Evolutionary conservation across 176 grass and related monocot species (phyloP).

Genomic region (Microstegium vimineum): DNA sequence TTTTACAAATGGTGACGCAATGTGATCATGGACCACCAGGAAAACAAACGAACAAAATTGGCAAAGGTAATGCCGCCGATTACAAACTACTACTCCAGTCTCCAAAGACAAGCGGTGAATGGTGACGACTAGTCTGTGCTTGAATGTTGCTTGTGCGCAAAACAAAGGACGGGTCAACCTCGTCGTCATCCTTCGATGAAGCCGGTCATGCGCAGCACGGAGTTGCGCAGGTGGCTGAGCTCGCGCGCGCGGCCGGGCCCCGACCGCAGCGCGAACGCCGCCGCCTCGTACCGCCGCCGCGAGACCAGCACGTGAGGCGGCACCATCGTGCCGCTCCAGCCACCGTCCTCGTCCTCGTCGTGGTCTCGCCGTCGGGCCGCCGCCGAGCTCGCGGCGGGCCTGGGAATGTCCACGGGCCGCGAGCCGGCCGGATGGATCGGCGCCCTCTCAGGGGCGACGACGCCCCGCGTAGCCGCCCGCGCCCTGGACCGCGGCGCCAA

Average conservation of each 20-base stretch:
- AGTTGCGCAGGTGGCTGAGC: constrained; percentile 52
- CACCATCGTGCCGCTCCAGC: constrained; percentile 20
- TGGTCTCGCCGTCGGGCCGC: constrained; percentile 6
- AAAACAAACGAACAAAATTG: constrained; percentile 6
- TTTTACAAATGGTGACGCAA: neutral
- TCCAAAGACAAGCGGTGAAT: neutral
- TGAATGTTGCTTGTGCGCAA: neutral
- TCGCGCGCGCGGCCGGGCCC: constrained; percentile 67
- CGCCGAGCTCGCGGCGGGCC: neutral
- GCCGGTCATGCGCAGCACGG: constrained; percentile 73
- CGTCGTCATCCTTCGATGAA: constrained; percentile 77
- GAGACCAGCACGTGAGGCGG: constrained; percentile 70
- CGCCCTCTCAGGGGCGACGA: neutral
- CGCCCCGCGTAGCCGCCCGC: neutral
- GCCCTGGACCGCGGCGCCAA: neutral
- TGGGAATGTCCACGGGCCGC: constrained; percentile 39
- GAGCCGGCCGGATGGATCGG: neutral
- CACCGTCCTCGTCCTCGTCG: neutral
- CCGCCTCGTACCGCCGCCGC: constrained; percentile 9
- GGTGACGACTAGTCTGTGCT: neutral
- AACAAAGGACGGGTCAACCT: neutral
- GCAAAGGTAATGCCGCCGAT: neutral
- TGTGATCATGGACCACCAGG: neutral
- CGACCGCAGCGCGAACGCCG: constrained; percentile 52
- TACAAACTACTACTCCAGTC: neutral